Base-by-base conservation (phyloP, 2,329 filamentous ascomycete species). In the Aspergillus aculeatinus region DNA sequence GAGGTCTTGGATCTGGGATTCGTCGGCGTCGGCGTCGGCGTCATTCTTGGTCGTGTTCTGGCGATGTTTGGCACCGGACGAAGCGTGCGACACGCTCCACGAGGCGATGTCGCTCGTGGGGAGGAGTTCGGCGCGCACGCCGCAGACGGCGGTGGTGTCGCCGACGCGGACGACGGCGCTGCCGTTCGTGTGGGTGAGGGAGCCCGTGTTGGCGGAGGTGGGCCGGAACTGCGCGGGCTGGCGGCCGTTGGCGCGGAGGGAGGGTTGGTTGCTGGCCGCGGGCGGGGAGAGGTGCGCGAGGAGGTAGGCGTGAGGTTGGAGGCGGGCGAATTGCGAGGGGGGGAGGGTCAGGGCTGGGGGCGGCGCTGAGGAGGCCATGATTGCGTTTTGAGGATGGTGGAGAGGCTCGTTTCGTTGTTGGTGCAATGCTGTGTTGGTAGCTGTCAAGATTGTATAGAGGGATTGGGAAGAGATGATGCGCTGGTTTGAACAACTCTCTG, bases 81-180 rank as follows among this genome's bases (percentile, higher is more conserved):
- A 77, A 5, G 73, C 62, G 7, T 65, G 65, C 10, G 73, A 74
- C 10, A 78, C 74, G 60, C 68, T 78, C 74, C 60, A 85, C 68
- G 63, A 88, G 79, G 76, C 88, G 60, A 96, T 91, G 72, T 91
- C 87, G 53, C 85, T 83, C 2, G 89, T 88, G 51, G 88, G 82
- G 27, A 99, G 81, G 6, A 96, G 88, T 78, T 99, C 95, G 55
- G 84, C 93, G 49, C 94, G 87, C 21, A 99, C 87, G 59, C 94
- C 95, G 73, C 93, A 97, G 42, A 99, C 93, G n/a, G 93, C 91
- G 1, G 92, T 92, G 1, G 94, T 98, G 75, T 96, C 91, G 51
- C 95, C 95, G 55, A 90, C 82, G 39, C 95, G 87, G 53, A 98
- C 90, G 0, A 98, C 89, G 0, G 94, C 89, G 69, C 91, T 96